phyloP scores from a whole-genome alignment of 805 yeast species.

The Pichia ethanolica region DNA sequence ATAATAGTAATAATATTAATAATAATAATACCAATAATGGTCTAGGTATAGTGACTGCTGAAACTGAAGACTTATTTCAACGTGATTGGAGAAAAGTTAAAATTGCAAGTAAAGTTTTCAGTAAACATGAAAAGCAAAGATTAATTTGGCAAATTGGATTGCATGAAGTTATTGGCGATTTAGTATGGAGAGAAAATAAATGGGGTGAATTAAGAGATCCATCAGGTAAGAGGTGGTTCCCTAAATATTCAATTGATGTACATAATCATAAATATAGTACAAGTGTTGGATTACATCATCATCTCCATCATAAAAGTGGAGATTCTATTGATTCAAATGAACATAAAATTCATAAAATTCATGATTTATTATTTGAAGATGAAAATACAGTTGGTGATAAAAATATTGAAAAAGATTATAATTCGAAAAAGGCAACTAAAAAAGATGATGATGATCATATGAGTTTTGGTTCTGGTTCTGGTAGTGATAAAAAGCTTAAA shows the following conservation, averaged over 20 bases:
- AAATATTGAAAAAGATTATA: background rate
- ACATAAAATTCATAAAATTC: background rate
- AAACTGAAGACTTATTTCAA: background rate
- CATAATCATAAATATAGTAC: background rate
- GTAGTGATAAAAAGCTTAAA: background rate
- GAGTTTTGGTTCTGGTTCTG: background rate
- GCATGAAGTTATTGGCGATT: constrained; percentile 50
- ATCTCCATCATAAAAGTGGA: background rate
- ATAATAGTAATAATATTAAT: too few relatives aligned
- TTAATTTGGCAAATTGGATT: constrained; percentile 60
- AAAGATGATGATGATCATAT: background rate
- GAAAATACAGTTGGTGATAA: background rate
- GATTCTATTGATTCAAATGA: background rate
- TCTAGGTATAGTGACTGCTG: background rate
- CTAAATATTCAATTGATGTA: background rate
- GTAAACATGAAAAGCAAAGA: constrained; percentile 35
- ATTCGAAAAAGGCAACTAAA: constrained; percentile 6
- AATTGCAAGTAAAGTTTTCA: constrained; percentile 59
- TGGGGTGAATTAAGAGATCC: constrained; percentile 44
- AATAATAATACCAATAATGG: too few relatives aligned
- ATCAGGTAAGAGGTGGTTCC: constrained; percentile 45
- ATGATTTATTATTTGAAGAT: constrained; percentile 5
- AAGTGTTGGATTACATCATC: background rate
- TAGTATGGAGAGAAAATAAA: constrained; percentile 48
- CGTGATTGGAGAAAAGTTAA: constrained; percentile 31